A percentile compares a stretch with the other conserved stretches of the same genome.
Conservation (phyloP, 2,329 filamentous ascomycete genomes). For the Monosporascus sp. region DNA sequence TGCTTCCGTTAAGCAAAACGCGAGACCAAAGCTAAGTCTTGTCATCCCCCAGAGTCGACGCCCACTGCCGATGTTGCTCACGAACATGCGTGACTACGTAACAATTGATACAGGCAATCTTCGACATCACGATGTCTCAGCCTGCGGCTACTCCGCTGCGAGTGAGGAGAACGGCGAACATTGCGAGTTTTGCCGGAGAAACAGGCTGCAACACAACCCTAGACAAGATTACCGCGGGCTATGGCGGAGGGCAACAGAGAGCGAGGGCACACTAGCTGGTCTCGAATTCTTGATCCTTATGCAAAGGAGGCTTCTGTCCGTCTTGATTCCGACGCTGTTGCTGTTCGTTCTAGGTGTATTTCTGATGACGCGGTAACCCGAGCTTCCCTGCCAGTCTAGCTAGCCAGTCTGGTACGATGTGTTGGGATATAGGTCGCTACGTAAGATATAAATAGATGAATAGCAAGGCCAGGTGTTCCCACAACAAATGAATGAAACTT, state of each 20-base stretch:
- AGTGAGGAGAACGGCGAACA: background rate
- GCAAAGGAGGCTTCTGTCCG: constrained; percentile 14
- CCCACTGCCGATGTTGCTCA: background rate
- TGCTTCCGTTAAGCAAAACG: constrained; percentile 6
- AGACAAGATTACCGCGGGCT: background rate
- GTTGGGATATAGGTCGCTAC: too few species aligned
- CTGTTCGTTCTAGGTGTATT: constrained; percentile 11
- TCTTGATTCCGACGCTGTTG: constrained; percentile 11
- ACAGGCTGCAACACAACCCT: constrained; percentile 10
- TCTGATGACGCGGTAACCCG: background rate
- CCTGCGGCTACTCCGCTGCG: constrained; percentile 3
- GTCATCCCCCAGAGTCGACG: constrained; percentile 3
- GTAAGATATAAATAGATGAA: too few species aligned
- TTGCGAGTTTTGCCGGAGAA: constrained; percentile 12
- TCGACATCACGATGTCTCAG: background rate
- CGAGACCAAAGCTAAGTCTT: constrained; percentile 4
- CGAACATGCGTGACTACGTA: constrained; percentile 2
- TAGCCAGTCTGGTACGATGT: too few species aligned
- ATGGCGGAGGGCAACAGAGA: constrained; percentile 8
- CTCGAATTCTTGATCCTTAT: constrained; percentile 12
- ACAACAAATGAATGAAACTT: too few species aligned
- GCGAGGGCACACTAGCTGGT: constrained; percentile 6
- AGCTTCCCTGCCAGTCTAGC: background rate
- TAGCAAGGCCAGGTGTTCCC: too few species aligned
- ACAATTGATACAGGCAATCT: constrained; percentile 5